Conservation (phyloP, 768 basidiomycete genomes). For the Lactifluus echinatus region DNA sequence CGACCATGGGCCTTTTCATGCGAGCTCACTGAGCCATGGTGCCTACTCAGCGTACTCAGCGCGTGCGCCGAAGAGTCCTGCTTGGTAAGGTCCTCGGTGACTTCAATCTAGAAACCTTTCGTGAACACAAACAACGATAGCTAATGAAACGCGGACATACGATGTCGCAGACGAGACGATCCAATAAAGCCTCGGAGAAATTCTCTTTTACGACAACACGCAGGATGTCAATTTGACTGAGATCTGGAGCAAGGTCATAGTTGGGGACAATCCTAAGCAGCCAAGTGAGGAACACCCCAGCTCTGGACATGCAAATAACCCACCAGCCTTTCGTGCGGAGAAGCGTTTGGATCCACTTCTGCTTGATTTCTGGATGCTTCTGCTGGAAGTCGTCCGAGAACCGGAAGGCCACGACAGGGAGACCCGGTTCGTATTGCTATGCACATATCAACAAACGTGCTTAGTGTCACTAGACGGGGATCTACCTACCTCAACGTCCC, state of each 20-base stretch:
- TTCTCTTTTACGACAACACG: constrained; percentile 56
- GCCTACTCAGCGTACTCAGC: constrained; percentile 35
- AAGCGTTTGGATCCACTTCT: constrained; percentile 47
- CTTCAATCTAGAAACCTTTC: constrained; percentile 38
- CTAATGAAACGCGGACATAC: constrained; percentile 32
- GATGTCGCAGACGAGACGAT: constrained; percentile 56
- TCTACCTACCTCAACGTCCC: constrained; percentile 51
- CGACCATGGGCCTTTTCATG: constrained; percentile 37
- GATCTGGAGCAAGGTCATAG: constrained; percentile 47
- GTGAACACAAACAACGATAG: not conserved
- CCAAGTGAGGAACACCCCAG: not conserved
- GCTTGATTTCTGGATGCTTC: constrained; percentile 48
- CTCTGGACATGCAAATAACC: not conserved
- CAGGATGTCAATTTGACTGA: constrained; percentile 46
- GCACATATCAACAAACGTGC: constrained; percentile 4
- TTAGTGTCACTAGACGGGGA: not conserved
- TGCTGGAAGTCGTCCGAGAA: constrained; percentile 47
- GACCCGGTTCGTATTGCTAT: constrained; percentile 39
- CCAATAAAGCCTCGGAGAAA: constrained; percentile 40
- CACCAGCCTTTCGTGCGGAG: constrained; percentile 40
- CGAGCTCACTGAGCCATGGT: constrained; percentile 24
- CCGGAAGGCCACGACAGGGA: constrained; percentile 46
- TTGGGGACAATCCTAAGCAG: constrained; percentile 45
- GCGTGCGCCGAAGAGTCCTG: constrained; percentile 42
- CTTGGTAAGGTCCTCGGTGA: constrained; percentile 50